Evolutionary conservation across 2,329 filamentous ascomycete genomes (phyloP), one percentile per base, ranked within the genome.

Genomic region (Cordyceps javanica): DNA sequence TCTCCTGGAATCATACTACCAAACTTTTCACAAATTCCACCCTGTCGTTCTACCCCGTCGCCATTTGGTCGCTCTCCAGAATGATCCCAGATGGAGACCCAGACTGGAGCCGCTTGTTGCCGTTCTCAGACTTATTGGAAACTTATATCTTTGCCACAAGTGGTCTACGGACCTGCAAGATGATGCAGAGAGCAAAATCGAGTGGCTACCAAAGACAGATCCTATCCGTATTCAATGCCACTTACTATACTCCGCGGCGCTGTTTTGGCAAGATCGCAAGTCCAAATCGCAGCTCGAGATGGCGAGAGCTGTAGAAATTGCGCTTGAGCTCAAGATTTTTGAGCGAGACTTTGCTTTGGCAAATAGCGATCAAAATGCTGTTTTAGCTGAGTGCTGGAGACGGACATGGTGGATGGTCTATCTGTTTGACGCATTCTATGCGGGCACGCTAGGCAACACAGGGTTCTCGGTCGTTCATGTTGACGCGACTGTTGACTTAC

Each of bases 391-490:
- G 66, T 81, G 77, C 61, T 78, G 84, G 73, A 77, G 86, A 46
- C 76, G 86, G 52, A 89, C 86, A 2, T 89, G 86, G 86, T 89
- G 86, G 86, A 80, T 82, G 63, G 69, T 89, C 51, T 87, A 81
- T 63, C 76, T 82, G 16, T 73, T 82, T 4, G 86, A 88, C 65
- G 82, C 80, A 0, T 69, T 66, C n/a, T 70, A 70, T 10, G 66
- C 68, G 0, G 70, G 66, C 0, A 73, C 70, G 0, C 34, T 66
- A 25, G 64, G 70, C 0, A 64, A 57, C 0, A 62, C 65, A 49
- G 64, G 61, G 0, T 70, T 73, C 14, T 60, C 64, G 1, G 64
- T 66, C 0, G 50, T 66, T 1, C 71, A 73, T 39, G 70, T 86
- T 0, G 69, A 76, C 2, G 75, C 77, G 0, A 81, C 83, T 21